These are phyloP conservation scores for Fusarium newnesense DNA, from an alignment of 2,329 filamentous ascomycete genomes.

Conservation along the genomic window DNA sequence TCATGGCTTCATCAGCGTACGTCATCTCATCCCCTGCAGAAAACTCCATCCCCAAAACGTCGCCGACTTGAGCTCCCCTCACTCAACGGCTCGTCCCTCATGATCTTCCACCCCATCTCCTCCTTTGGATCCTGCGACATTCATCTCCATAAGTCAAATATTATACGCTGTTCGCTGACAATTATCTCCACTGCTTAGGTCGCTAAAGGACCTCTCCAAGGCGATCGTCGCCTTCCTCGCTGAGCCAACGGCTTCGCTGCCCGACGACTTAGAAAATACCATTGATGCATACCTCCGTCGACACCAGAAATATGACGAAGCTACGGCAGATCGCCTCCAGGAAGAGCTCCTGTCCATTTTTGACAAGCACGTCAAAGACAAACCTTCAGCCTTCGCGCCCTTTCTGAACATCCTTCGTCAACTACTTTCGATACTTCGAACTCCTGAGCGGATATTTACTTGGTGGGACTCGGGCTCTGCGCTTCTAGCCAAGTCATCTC, in stretches of 20 bases:
- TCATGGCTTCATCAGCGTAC: constrained; percentile 46
- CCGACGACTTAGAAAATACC: constrained; percentile 69
- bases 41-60: constrained; percentile 30
- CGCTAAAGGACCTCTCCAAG: constrained; percentile 70
- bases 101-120: constrained; percentile 27
- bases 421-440: constrained; percentile 71
- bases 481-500: constrained; percentile 60
- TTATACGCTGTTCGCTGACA: constrained; percentile 30
- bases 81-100: constrained; percentile 22
- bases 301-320: constrained; percentile 74
- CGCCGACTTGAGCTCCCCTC: constrained; percentile 8
- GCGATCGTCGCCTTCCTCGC: constrained; percentile 62
- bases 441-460: constrained; percentile 69
- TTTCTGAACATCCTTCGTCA: constrained; percentile 75
- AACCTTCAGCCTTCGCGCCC: constrained; percentile 66
- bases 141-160: constrained; percentile 13
- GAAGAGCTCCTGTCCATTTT: constrained; percentile 77
- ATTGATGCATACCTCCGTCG: constrained; percentile 76
- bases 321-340: constrained; percentile 75
- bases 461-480: constrained; percentile 73
- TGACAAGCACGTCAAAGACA: constrained; percentile 69
- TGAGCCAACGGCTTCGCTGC: constrained; percentile 69
- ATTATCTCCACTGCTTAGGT: constrained; percentile 51
- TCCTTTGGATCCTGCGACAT: constrained; percentile 22
- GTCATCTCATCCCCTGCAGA: constrained; percentile 38